phyloP scores from a whole-genome alignment of 768 basidiomycete species.

The Mycena maculata region DNA sequence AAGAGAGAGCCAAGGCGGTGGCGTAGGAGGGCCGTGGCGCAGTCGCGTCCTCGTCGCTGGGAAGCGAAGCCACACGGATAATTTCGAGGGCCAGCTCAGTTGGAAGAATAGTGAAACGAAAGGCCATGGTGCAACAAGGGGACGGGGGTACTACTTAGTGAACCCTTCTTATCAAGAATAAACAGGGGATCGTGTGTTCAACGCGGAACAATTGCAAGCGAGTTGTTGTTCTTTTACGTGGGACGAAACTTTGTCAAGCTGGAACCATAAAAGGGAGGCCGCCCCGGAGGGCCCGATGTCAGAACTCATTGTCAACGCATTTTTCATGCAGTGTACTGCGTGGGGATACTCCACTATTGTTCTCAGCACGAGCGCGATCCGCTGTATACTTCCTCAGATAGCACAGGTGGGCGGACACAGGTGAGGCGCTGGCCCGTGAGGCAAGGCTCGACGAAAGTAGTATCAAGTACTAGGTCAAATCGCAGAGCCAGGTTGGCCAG shows the following conservation, averaged over 20 bases:
- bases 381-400: too few relatives aligned
- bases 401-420: too few relatives aligned
- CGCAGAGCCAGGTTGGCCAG: too few relatives aligned
- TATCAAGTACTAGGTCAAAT: too few relatives aligned
- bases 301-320: not conserved
- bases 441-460: too few relatives aligned
- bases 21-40: conserved; percentile 31
- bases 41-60: conserved; percentile 31
- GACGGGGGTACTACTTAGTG: not conserved
- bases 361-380: not conserved
- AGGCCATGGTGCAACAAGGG: not conserved
- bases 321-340: not conserved
- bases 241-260: conserved; percentile 20
- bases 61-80: conserved; percentile 45
- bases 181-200: conserved; percentile 18
- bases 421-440: too few relatives aligned
- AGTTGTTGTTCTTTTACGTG: conserved; percentile 11
- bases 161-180: conserved; percentile 16
- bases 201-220: conserved; percentile 10
- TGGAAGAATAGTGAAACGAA: conserved; percentile 43
- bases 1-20: conserved; percentile 46
- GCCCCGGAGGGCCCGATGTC: not conserved
- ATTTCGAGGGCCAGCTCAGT: conserved; percentile 51
- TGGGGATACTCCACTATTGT: not conserved
- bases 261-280: conserved; percentile 1